A percentile compares a stretch with the other conserved stretches of the same genome.
phyloP scores from a whole-genome alignment of 805 yeast species.

The Spathaspora passalidarum region DNA sequence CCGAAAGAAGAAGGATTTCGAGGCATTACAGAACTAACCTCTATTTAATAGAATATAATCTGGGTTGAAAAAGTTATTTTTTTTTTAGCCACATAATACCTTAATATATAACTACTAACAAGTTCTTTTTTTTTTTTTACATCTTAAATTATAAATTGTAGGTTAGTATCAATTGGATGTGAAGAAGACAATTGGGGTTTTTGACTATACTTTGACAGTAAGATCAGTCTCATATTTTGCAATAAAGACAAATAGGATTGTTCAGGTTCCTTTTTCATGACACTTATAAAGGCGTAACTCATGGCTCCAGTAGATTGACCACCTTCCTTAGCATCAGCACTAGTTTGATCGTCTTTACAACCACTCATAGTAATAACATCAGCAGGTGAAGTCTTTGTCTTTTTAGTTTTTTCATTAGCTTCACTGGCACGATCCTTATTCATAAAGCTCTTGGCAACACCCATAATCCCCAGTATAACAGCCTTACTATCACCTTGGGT shows the following conservation, averaged over 20 bases:
- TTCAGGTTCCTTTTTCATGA: slow-evolving; percentile 55
- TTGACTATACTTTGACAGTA: slow-evolving; percentile 67
- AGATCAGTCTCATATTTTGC: slow-evolving; percentile 64
- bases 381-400: slow-evolving; percentile 66
- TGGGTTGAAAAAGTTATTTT: neutral
- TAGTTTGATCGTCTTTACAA: slow-evolving; percentile 78
- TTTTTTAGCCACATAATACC: neutral
- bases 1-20: too few relatives aligned
- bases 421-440: slow-evolving; percentile 18
- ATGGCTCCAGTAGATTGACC: slow-evolving; percentile 80
- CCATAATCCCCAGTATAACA: slow-evolving; percentile 40
- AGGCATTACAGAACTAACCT: neutral
- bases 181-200: slow-evolving; percentile 80
- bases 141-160: slow-evolving; percentile 31
- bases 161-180: slow-evolving; percentile 69
- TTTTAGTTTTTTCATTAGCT: slow-evolving; percentile 41
- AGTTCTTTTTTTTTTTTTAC: neutral
- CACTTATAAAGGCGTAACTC: slow-evolving; percentile 74
- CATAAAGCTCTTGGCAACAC: slow-evolving; percentile 15
- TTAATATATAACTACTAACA: neutral
- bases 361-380: slow-evolving; percentile 78
- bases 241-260: slow-evolving; percentile 69
- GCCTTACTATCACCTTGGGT: slow-evolving; percentile 52
- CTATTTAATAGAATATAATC: neutral
- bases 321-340: slow-evolving; percentile 72